Evolutionary conservation across 441 rosid genomes (phyloP).

Genomic region (Arabidopsis lyrata): DNA sequence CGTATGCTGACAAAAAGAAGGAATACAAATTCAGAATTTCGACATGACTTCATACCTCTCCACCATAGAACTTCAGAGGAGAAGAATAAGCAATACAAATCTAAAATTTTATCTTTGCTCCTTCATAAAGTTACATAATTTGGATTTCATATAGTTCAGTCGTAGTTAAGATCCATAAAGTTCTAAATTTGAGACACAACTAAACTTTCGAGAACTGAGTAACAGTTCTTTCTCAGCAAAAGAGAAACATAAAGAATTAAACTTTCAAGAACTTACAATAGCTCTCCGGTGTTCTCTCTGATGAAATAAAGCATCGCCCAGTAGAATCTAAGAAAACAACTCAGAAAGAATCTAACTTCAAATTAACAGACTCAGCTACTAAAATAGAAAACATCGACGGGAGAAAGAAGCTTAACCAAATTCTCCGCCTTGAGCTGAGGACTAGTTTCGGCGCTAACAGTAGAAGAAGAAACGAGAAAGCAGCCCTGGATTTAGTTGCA

Average conservation of each 20-base stretch:
- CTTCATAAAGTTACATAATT: background rate
- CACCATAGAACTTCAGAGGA: slow-evolving; percentile 2
- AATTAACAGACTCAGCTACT: slow-evolving; percentile 11
- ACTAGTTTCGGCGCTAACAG: slow-evolving; percentile 69
- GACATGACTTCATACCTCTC: background rate
- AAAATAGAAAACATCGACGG: background rate
- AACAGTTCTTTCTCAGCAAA: background rate
- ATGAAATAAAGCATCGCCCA: slow-evolving; percentile 85
- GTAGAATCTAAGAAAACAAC: slow-evolving; percentile 64
- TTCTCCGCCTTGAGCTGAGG: slow-evolving; percentile 92
- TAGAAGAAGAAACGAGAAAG: slow-evolving; percentile 85
- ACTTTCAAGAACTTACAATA: slow-evolving; percentile 59
- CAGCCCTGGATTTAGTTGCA: slow-evolving; percentile 58
- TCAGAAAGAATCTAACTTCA: slow-evolving; percentile 17
- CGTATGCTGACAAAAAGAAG: slow-evolving; percentile 55
- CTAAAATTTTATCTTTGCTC: background rate
- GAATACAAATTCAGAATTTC: slow-evolving; percentile 9
- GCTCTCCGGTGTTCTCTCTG: slow-evolving; percentile 87
- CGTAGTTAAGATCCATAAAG: background rate
- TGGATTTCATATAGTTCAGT: background rate
- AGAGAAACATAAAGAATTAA: slow-evolving; percentile 14
- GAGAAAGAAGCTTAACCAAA: slow-evolving; percentile 58
- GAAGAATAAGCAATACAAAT: background rate
- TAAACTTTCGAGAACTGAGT: slow-evolving; percentile 4
- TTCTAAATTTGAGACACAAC: background rate